Evolutionary conservation across 2,329 filamentous ascomycete species (phyloP), one percentile per base, ranked within the genome.

Genomic region (Diaporthe sp.): DNA sequence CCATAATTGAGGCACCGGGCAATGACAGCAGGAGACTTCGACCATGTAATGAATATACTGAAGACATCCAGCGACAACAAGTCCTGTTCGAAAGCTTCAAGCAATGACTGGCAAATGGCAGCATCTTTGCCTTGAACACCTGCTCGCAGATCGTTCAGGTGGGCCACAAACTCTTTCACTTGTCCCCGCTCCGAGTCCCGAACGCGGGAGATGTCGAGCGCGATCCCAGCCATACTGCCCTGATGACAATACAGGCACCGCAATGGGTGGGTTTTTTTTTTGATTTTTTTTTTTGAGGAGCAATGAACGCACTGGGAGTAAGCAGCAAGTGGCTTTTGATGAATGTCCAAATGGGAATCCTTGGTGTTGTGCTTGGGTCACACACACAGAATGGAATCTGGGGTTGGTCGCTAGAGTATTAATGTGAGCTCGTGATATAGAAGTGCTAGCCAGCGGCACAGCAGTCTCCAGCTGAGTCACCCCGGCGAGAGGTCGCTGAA

Each of bases 1-100:
- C 47, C 56, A n/a, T 44, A 73, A 15, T 56, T 37, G 12, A 73
- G 39, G 27, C 72, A 71, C 22, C 15, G 47, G 4, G 17, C 25
- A 13, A 73, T 10, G 13, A 73, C 66, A 19, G 42, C n/a, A 27
- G 55, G 35, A 12, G 59, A 53, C 37, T 61, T 61, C 8, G 65
- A 73, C 72, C 72, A 73, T 8, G 72, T 15, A 27, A 73, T 51
- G 35, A 73, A 71, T 30, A 71, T 25, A 15, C 47, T 63, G 47
- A 73, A 71, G 51, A 50, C 15, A 15, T 44, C 3, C 10, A 47
- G 15, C n/a, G 32, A 51, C 4, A 73, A 3, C 66, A 55, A 3
- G 51, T 56, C 56, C 4, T 56, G 37, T 30, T 56, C 47, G 22
- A 56, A 4, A n/a, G 56, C 72, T 6, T 70, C 37, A 5, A 71